Evolutionary conservation across 176 grass and related monocot species (phyloP), one percentile per base, ranked within the genome.

Genomic region (Avena sativa): DNA sequence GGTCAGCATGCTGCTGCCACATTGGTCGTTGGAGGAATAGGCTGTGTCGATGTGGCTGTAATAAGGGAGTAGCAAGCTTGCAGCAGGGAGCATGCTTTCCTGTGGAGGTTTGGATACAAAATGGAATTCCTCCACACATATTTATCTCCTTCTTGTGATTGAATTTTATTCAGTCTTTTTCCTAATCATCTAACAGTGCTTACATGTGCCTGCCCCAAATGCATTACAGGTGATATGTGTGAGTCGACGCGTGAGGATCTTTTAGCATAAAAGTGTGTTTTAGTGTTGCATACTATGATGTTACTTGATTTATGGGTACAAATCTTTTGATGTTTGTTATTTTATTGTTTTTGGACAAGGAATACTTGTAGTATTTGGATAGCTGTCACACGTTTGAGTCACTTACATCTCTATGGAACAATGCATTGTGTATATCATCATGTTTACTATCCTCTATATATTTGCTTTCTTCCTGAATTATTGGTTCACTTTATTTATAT

Each of bases 111-210:
- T 50, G 49, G 49, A 50, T 50, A 50, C 2, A 50, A 12, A 50
- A 50, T 50, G 9, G 49, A 2, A 50, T 50, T 50, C 49, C 10
- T 50, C 9, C 11, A 50, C 49, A 50, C 49, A 50, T 50, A 50
- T 50, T 9, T 12, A 12, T 50, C 1, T 12, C 11, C 3, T 50
- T 50, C 49, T 50, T 50, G 40, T 50, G 49, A 50, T 50, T 50
- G 4, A 82, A 60, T 86, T 21, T 86, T 85, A 4, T 47, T 40
- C 83, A 47, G 8, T 47, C 46, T 47, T 50, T 50, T 50, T 50
- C 49, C 49, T 50, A 50, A 50, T 50, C 11, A 9, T 50, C 49
- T 50, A 12, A 11, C 49, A 11, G 49, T 50, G 8, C 49, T 11
- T 12, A 12, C 49, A 50, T 11, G 11, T 12, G 49, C 11, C 49